phyloP scores from a whole-genome alignment of 2,329 filamentous ascomycete genomes.

The Hortaea sp. region DNA sequence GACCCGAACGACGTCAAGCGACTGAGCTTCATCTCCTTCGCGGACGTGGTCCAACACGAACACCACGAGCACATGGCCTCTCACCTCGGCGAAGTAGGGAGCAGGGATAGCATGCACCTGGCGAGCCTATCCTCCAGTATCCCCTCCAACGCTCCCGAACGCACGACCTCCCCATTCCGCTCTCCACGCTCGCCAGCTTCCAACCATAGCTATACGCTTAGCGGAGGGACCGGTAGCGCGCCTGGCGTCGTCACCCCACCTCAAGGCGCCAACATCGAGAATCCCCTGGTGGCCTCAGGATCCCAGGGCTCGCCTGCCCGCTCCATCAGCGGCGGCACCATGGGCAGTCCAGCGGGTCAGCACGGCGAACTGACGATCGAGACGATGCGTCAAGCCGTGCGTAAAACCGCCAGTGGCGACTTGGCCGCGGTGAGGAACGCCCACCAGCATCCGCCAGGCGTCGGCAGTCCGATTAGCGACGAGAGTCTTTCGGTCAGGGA shows the following conservation, averaged over 20 bases:
- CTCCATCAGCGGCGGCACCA: conserved; percentile 10
- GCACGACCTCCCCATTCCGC: conserved; percentile 70
- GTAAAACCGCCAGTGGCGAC: conserved; percentile 77
- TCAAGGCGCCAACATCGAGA: conserved; percentile 40
- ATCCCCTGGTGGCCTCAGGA: not conserved
- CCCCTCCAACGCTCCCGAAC: conserved; percentile 37
- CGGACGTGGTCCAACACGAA: conserved; percentile 83
- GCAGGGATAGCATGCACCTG: conserved; percentile 57
- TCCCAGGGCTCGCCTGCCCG: conserved; percentile 1
- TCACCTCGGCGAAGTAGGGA: conserved; percentile 38
- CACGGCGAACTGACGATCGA: conserved; percentile 74
- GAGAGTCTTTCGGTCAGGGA: conserved; percentile 7
- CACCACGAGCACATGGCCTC: conserved; percentile 36
- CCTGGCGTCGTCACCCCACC: conserved; percentile 16
- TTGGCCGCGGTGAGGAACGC: conserved; percentile 37
- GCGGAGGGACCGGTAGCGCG: not conserved
- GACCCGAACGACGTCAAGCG: conserved; percentile 71
- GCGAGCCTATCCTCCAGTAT: conserved; percentile 9
- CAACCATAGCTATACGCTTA: conserved; percentile 9
- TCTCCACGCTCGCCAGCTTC: conserved; percentile 46
- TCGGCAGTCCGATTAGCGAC: conserved; percentile 16
- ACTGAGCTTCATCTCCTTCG: conserved; percentile 91
- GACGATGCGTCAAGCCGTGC: conserved; percentile 83
- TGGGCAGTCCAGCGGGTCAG: conserved; percentile 16
- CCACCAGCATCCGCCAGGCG: conserved; percentile 8